phyloP scores from a whole-genome alignment of 192 early-diverging fungal genomes.

The Phycomyces blakesleeanus region DNA sequence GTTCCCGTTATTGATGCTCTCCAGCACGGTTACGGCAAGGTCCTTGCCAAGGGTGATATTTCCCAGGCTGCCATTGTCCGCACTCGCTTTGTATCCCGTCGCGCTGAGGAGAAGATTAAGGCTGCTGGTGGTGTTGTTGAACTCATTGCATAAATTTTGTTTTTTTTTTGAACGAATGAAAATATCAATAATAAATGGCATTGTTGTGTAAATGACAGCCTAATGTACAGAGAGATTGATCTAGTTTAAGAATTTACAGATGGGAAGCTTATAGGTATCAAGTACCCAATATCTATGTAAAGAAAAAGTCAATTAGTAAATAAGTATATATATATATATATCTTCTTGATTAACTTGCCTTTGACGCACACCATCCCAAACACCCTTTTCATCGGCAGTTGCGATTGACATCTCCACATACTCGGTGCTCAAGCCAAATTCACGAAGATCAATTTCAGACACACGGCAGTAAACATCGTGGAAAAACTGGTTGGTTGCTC shows the following conservation, averaged over 20 bases:
- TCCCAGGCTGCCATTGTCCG: conserved; percentile 94
- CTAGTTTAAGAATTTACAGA: conserved; percentile 54
- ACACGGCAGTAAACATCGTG: conserved; percentile 92
- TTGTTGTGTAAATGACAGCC: conserved; percentile 8
- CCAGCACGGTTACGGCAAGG: conserved; percentile 84
- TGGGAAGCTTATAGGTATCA: conserved; percentile 70
- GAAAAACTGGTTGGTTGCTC: conserved; percentile 92
- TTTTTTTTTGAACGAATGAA: not conserved
- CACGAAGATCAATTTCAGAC: conserved; percentile 75
- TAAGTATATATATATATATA: not conserved
- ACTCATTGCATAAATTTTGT: conserved; percentile 48
- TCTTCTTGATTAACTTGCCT: conserved; percentile 39
- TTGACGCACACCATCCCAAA: conserved; percentile 82
- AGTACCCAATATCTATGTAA: conserved; percentile 67
- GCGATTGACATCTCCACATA: conserved; percentile 69
- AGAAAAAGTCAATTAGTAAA: not conserved
- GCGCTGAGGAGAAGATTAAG: conserved; percentile 98
- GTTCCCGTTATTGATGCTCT: conserved; percentile 92
- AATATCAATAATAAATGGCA: conserved; percentile 5
- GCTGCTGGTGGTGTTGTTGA: conserved; percentile 81
- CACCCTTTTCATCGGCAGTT: conserved; percentile 69
- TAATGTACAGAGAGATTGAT: conserved; percentile 1
- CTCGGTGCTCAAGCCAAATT: conserved; percentile 74
- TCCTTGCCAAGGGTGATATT: conserved; percentile 90
- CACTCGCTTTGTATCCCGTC: conserved; percentile 83